phyloP scores from a whole-genome alignment of 1,284 basidiomycete species.

The Meira nashicola region DNA sequence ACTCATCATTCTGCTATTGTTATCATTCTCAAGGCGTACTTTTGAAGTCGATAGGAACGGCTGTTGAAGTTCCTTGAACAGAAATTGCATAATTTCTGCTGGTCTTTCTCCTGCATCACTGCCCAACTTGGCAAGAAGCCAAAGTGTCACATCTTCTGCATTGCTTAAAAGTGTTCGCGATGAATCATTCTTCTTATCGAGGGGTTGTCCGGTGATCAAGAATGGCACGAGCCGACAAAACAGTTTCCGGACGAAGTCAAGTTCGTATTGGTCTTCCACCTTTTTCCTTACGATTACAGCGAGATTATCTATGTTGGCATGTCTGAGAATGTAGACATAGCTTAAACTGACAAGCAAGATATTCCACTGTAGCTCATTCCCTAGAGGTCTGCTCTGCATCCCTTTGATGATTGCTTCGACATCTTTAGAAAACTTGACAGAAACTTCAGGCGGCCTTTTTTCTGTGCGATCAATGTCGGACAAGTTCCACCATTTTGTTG shows the following conservation, averaged over 20 bases:
- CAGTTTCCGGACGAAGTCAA: not conserved
- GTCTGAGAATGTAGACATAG: not conserved
- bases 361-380: not conserved
- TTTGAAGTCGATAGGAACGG: not conserved
- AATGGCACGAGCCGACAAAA: not conserved
- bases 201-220: not conserved
- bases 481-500: not conserved
- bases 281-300: not conserved
- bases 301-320: not conserved
- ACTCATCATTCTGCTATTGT: not conserved
- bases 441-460: too few species aligned
- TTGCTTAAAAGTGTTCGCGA: not conserved
- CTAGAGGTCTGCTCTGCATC: too few species aligned
- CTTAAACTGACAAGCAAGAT: not conserved
- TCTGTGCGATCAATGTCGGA: not conserved
- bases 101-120: not conserved
- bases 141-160: constrained; percentile 2
- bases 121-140: not conserved
- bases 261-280: not conserved
- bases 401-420: not conserved
- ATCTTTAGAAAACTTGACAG: not conserved
- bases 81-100: not conserved
- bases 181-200: not conserved
- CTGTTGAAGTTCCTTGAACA: not conserved
- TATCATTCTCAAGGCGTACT: not conserved